phyloP scores from a whole-genome alignment of 2,329 filamentous ascomycete genomes.

The Penicillium oxalicum region DNA sequence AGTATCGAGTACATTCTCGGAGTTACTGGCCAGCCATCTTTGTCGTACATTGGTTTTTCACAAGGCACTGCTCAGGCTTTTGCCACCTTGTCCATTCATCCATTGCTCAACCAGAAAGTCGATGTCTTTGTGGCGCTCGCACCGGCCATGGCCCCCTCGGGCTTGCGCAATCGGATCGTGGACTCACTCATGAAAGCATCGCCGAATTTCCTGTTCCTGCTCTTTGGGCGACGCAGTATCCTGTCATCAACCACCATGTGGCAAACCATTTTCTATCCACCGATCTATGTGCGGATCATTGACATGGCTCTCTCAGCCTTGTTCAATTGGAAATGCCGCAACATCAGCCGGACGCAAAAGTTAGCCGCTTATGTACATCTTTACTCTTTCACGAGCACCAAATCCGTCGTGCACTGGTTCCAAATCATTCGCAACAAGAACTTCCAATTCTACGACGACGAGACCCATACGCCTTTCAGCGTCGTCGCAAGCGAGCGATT shows the following conservation, averaged over 20 bases:
- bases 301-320: conserved; percentile 75
- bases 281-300: conserved; percentile 82
- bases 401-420: conserved; percentile 98
- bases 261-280: conserved; percentile 92
- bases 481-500: conserved; percentile 70
- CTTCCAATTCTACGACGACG: conserved; percentile 98
- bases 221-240: conserved; percentile 87
- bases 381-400: conserved; percentile 94
- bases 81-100: conserved; percentile 85
- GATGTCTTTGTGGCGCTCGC: conserved; percentile 95
- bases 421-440: conserved; percentile 95
- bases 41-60: conserved; percentile 96
- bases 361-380: conserved; percentile 91
- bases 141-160: conserved; percentile 92
- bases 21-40: conserved; percentile 71
- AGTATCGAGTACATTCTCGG: conserved; percentile 86
- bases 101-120: conserved; percentile 82
- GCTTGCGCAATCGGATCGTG: conserved; percentile 81
- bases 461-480: conserved; percentile 70
- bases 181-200: conserved; percentile 91
- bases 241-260: conserved; percentile 93
- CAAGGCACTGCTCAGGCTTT: conserved; percentile 97
- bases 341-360: conserved; percentile 83
- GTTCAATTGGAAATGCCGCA: conserved; percentile 81
- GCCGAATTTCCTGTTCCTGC: conserved; percentile 82